phyloP scores from a whole-genome alignment of 345 rosid genomes.

The Dovyalis caffra region DNA sequence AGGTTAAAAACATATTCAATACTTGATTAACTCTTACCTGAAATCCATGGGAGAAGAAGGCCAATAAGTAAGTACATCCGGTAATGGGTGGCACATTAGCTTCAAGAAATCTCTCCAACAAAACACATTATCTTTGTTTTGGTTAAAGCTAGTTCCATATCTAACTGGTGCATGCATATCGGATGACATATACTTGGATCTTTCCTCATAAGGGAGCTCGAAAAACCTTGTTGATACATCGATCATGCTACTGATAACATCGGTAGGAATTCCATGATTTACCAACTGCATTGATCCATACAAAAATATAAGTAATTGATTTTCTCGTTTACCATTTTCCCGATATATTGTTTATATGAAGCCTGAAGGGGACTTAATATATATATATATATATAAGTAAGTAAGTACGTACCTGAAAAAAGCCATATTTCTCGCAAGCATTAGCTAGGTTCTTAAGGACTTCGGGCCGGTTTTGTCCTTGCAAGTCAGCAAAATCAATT shows the following conservation, averaged over 20 bases:
- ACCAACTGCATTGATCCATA: conserved; percentile 58
- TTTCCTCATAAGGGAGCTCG: conserved; percentile 65
- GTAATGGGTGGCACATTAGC: conserved; percentile 57
- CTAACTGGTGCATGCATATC: conserved; percentile 71
- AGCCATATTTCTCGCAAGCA: conserved; percentile 73
- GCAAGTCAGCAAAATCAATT: conserved; percentile 66
- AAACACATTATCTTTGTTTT: conserved; percentile 72
- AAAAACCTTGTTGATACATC: conserved; percentile 69
- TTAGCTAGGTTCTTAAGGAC: conserved; percentile 51
- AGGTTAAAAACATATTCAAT: background rate
- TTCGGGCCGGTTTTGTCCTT: conserved; percentile 47
- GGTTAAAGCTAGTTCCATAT: conserved; percentile 91
- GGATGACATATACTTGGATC: conserved; percentile 74
- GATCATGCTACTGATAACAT: conserved; percentile 53
- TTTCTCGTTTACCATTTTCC: too few relatives aligned
- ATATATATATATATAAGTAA: too few relatives aligned
- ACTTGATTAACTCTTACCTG: conserved; percentile 41
- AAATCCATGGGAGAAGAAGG: conserved; percentile 84
- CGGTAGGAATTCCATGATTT: conserved; percentile 64
- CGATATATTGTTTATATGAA: too few relatives aligned
- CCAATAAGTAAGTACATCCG: conserved; percentile 64
- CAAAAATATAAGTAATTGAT: too few relatives aligned
- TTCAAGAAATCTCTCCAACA: conserved; percentile 95
- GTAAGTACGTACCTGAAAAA: conserved; percentile 59
- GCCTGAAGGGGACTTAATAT: too few relatives aligned